Conservation (phyloP, 495 filamentous ascomycete genomes). For the Talaromyces thailandensis region DNA sequence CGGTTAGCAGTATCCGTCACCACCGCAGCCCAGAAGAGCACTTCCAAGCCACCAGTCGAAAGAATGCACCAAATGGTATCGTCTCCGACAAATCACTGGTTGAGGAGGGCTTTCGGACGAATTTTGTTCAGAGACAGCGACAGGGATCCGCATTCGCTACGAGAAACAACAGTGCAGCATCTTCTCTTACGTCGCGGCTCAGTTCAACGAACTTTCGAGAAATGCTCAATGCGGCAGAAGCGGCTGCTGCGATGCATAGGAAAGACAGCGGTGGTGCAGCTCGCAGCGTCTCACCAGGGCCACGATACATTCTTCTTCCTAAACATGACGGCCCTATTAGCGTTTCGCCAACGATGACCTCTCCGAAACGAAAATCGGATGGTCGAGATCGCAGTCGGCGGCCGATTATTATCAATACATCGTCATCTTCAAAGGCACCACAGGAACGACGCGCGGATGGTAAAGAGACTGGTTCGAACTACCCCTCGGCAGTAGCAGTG, state of each 20-base stretch:
- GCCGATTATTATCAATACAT: not conserved
- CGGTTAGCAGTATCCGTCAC: constrained; percentile 6
- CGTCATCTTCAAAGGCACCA: not conserved
- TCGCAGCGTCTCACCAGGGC: not conserved
- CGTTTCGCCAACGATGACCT: not conserved
- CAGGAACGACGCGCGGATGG: not conserved
- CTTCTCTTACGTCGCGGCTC: constrained; percentile 6
- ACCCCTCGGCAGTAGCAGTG: not conserved
- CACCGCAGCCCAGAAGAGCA: constrained; percentile 5
- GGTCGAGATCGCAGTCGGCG: not conserved
- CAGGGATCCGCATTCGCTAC: constrained; percentile 1
- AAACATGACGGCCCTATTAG: not conserved
- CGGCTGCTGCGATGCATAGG: not conserved
- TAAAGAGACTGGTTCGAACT: not conserved
- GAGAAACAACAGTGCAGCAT: constrained; percentile 9
- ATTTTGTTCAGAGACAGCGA: constrained; percentile 16
- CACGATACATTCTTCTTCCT: not conserved
- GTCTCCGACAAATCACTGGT: constrained; percentile 12
- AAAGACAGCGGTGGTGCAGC: not conserved
- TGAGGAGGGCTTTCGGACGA: constrained; percentile 20
- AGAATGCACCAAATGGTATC: not conserved
- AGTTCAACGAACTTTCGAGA: constrained; percentile 5
- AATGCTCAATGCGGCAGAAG: not conserved
- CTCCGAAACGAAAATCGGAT: not conserved
- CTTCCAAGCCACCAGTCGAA: not conserved